A percentile compares a stretch with the other conserved stretches of the same genome.
Conservation (phyloP, 768 basidiomycete genomes). For the Rhodotorula paludigena region DNA sequence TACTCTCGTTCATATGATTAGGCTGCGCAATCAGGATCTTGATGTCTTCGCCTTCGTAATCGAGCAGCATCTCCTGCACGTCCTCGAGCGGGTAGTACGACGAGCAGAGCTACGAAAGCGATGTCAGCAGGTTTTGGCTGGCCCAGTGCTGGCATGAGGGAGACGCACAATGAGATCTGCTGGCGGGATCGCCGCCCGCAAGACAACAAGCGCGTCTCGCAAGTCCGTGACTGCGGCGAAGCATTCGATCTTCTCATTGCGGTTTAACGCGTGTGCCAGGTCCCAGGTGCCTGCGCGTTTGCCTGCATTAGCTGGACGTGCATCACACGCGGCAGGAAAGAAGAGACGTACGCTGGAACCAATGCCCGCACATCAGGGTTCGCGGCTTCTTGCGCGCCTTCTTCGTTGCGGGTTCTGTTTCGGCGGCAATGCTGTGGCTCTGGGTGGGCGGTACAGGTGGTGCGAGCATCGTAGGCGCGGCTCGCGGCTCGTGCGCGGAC, state of each 20-base stretch:
- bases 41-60: neutral
- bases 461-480: too few species aligned
- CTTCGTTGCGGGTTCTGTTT: too few species aligned
- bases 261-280: neutral
- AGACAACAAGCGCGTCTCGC: conserved; percentile 1
- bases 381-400: neutral
- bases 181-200: neutral
- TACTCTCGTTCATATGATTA: too few species aligned
- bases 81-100: neutral
- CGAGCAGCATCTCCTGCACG: conserved; percentile 2
- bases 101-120: neutral
- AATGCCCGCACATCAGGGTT: neutral
- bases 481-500: too few species aligned
- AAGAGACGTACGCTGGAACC: neutral
- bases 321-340: too few species aligned
- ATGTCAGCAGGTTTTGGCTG: neutral
- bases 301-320: neutral
- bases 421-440: too few species aligned
- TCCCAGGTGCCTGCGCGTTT: neutral
- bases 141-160: neutral
- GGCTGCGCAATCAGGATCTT: neutral
- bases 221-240: conserved; percentile 1
- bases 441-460: too few species aligned
- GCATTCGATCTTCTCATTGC: neutral
- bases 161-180: neutral